Percentiles rank a stretch among this genome's conserved stretches.
Conservation (phyloP, 768 basidiomycete genomes). For the Mycena floridula region DNA sequence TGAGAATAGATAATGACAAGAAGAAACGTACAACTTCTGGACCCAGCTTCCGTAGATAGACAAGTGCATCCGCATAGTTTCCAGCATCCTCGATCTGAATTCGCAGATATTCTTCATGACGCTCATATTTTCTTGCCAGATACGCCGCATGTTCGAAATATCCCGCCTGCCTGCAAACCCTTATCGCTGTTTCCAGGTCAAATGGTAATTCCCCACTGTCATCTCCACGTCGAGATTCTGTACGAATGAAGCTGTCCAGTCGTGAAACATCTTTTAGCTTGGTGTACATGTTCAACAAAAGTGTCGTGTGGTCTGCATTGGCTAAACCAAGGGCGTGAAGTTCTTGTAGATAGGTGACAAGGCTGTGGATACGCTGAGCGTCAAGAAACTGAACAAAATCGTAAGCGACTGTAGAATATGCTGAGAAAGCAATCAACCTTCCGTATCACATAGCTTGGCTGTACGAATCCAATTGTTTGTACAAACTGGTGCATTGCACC, state of each 20-base stretch:
- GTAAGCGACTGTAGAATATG: not conserved
- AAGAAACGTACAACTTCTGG: constrained; percentile 61
- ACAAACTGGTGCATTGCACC: constrained; percentile 90
- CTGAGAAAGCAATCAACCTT: constrained; percentile 50
- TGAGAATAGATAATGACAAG: not conserved
- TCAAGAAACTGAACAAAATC: constrained; percentile 72
- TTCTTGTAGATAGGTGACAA: constrained; percentile 94
- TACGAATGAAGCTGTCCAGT: constrained; percentile 88
- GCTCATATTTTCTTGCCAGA: constrained; percentile 84
- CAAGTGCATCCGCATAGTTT: constrained; percentile 74
- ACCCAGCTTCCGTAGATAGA: constrained; percentile 74
- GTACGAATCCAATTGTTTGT: constrained; percentile 81
- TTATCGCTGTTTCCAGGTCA: constrained; percentile 94
- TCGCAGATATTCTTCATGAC: constrained; percentile 89
- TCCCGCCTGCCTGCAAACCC: constrained; percentile 93
- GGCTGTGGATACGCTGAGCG: constrained; percentile 91
- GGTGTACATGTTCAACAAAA: constrained; percentile 95
- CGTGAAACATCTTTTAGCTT: constrained; percentile 89
- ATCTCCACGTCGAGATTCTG: constrained; percentile 53
- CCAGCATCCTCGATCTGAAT: constrained; percentile 93
- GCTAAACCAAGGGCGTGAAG: constrained; percentile 86
- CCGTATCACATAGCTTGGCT: constrained; percentile 94
- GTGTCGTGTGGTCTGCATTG: constrained; percentile 94
- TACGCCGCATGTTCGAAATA: constrained; percentile 95
- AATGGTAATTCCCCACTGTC: constrained; percentile 77